Evolutionary conservation across 148 eudicot genomes (phyloP).

Genomic region (Chenopodium suecicum): DNA sequence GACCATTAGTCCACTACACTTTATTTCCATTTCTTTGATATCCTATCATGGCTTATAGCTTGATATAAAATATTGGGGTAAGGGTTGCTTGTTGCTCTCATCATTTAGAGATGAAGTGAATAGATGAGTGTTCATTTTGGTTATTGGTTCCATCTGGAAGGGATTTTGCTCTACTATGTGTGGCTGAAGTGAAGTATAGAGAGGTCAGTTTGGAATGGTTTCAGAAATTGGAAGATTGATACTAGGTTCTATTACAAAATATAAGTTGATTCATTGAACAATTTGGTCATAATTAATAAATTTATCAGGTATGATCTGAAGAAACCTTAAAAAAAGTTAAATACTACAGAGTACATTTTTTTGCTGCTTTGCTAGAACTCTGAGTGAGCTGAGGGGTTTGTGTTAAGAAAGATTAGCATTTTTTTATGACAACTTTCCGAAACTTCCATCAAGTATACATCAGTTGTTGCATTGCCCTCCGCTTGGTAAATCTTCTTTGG

Average conservation of each 20-base stretch:
- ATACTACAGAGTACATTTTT: neutral
- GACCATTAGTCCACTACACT: neutral
- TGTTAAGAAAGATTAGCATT: neutral
- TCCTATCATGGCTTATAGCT: neutral
- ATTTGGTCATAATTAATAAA: neutral
- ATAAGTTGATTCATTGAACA: neutral
- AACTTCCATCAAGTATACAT: neutral
- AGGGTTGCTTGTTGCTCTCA: neutral
- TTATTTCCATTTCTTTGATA: neutral
- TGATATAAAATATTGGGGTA: conserved; percentile 2
- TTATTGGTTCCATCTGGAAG: neutral
- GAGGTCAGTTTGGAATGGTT: conserved; percentile 2
- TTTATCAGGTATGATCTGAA: neutral
- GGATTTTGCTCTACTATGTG: neutral
- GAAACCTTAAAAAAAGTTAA: neutral
- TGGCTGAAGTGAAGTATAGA: neutral
- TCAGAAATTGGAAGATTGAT: neutral
- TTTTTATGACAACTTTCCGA: neutral
- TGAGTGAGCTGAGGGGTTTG: neutral
- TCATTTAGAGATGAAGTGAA: neutral
- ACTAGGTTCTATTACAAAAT: neutral
- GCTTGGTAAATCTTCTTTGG: neutral
- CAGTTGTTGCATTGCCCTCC: neutral
- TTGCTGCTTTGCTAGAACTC: neutral
- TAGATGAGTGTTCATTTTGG: neutral